Base-by-base conservation (phyloP, 2,329 filamentous ascomycete genomes). In the Seiridium cupressi region DNA sequence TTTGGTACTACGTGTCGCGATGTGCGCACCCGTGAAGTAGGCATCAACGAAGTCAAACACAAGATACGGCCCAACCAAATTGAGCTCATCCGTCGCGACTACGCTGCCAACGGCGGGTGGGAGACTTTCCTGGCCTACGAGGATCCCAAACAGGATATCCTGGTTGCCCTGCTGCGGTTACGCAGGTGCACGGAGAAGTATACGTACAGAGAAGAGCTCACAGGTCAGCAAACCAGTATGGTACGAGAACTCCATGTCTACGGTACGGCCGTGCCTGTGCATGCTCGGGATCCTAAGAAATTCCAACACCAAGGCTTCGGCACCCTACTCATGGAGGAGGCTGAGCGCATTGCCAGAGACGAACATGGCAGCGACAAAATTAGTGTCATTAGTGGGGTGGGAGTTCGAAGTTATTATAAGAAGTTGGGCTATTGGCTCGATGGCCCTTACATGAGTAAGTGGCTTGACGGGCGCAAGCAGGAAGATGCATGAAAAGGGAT, bases 291-390 rank as follows among this genome's bases (percentile, higher is more conserved):
- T 68, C 93, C 94, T 26, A 89, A 91, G 75, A 98, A 98, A 77
- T 98, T 98, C 77, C 95, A 99, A 79, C 95, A 99, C 77, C 95
- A 97, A 73, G 95, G 95, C 0, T 99, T 96, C 66, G 95, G 95
- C 53, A 99, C 95, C 1, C 75, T 99, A 62, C 73, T 99, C 65
- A 99, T 99, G 96, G 94, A 98, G 72, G 94, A 98, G 77, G 96
- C 95, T 0, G 95, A 98, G 78, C 84, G 93, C 56, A 99, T 99
- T 65, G 94, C 96, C 0, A 85, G 92, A 59, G 90, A 97, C 65
- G 95, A 99, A 77, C 95, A 99, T 71, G 91, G 93, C 5, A 97
- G 93, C 68, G 84, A 84, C 62, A 99, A 99, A 82, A 92, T 99
- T 59, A 95, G 92, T 71, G 93, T 99, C 66, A 99, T 99, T 62